Evolutionary conservation across 1,284 basidiomycete species (phyloP), one percentile per base, ranked within the genome.

Genomic region (Entoloma clypeatum): DNA sequence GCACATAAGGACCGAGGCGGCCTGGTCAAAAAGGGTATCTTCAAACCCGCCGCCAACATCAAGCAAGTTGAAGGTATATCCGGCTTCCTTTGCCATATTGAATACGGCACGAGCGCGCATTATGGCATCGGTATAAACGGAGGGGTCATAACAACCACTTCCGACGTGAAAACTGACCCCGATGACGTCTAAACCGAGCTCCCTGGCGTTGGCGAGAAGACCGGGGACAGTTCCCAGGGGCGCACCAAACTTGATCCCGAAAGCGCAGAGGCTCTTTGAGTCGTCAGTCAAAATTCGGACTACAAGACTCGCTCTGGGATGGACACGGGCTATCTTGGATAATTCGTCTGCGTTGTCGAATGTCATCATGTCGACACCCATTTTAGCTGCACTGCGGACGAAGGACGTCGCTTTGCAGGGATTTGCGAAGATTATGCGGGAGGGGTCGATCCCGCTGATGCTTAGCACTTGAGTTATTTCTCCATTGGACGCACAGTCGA

Each of bases 161-260:
- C 96, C 96, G 37, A 98, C 96, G 63, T 99, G 96, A 79, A 99
- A 99, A 60, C 86, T 92, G 39, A 98, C 91, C 24, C 96, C 96
- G 36, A 98, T 75, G 39, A 99, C 91, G 58, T 94, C 77, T 39
- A 99, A 74, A 16, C 74, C 69, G 24, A 98, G 75, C 58, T 89
- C 81, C 52, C 74, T 75, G 0, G 95, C 96, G 54, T 85, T 87
- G n/a, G 72, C 66, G 33, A 99, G 74, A 18, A 99, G 75, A 5
- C 73, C 75, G 2, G 89, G 89, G 17, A 97, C 93, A 9, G 81
- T 77, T 25, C 73, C 75, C 23, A 99, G 75, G 1, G 93, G 84
- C 0, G 95, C 93, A n/a, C 96, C 96, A 53, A 95, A 99, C 68
- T 99, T 99, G 64, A 92, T 81, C 3, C 94, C 93, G 32, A 99